A percentile compares a stretch with the other conserved stretches of the same genome.
These are phyloP conservation scores for Pugionium dolabratum DNA, from an alignment of 345 rosid genomes.

Conservation along the genomic window DNA sequence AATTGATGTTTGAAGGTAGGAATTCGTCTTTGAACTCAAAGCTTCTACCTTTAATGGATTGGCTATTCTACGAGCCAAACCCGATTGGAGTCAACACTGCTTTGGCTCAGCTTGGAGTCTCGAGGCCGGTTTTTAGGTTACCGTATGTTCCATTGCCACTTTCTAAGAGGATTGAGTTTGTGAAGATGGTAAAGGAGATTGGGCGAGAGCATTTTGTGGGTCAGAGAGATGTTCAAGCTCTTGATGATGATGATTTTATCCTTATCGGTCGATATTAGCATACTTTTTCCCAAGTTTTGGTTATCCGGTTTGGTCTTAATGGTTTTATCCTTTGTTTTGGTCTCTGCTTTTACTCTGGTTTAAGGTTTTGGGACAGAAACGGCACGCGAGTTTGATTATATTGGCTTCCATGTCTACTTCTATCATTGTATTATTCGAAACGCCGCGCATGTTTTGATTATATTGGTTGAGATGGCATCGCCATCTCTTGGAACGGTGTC, in stretches of 20 bases:
- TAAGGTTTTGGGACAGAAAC: background rate
- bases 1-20: constrained; percentile 65
- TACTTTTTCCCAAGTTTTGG: background rate
- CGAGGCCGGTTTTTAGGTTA: constrained; percentile 79
- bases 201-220: constrained; percentile 87
- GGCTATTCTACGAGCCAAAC: constrained; percentile 80
- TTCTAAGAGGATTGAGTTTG: constrained; percentile 71
- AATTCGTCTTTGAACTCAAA: constrained; percentile 55
- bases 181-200: constrained; percentile 64
- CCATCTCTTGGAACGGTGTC: too few species aligned
- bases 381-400: background rate
- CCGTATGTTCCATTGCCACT: constrained; percentile 81
- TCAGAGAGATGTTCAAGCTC: constrained; percentile 68
- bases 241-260: constrained; percentile 80
- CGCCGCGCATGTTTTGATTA: background rate
- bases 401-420: too few species aligned
- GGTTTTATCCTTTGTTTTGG: constrained; percentile 11
- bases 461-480: background rate
- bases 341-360: constrained; percentile 4
- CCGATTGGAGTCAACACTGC: constrained; percentile 86
- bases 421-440: background rate
- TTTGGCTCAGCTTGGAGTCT: constrained; percentile 85
- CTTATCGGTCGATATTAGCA: constrained; percentile 67
- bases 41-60: constrained; percentile 72
- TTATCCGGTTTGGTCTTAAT: constrained; percentile 19